Base-by-base conservation (phyloP, 2,329 filamentous ascomycete genomes). In the Colletotrichum sublineola region DNA sequence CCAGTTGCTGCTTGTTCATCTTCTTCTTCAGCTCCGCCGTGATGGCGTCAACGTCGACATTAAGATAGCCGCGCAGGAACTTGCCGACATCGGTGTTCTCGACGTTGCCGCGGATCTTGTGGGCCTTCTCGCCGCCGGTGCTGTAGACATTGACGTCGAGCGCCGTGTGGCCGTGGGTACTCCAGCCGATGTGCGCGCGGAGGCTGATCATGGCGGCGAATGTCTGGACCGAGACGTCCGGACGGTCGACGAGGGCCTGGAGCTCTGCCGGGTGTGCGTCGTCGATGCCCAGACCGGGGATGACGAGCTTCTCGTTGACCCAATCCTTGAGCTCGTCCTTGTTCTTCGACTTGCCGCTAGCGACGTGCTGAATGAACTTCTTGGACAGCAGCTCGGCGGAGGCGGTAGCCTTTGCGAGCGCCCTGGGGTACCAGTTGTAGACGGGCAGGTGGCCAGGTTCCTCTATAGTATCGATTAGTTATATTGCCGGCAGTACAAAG, bases 111-210 rank as follows among this genome's bases (percentile, higher is more conserved):
- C 89, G 84, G 8, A 97, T 86, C 18, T 87, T 85, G 55, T 89
- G 87, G 0, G 91, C 89, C 48, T 89, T 86, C 0, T 89, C 86
- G 4, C 93, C 91, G 57, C 87, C 86, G 0, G 93, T 95, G 64
- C 93, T 92, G 83, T 98, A 99, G 76, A 99, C 94, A 81, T 99
- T 99, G 61, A 99, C 96, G 80, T 99, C 96, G 9, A 96, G 95
- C 63, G 92, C 96, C 29, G 92, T 93, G 83, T 99, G 96, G 38
- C 96, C 96, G 80, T 98, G 96, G 0, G 95, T 97, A 75, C 90
- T 92, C 96, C 96, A 99, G 18, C 96, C 97, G 55, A 97, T 90
- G 79, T 97, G 94, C 1, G 95, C 94, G 73, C 96, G 90, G 5
- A 93, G 88, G 76, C 94, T 97, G 76, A 98, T 90, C 85, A 99